Percentiles rank a stretch among this genome's conserved stretches.
Conservation (phyloP, 148 eudicot genomes). For the Fallopia convolvulus region DNA sequence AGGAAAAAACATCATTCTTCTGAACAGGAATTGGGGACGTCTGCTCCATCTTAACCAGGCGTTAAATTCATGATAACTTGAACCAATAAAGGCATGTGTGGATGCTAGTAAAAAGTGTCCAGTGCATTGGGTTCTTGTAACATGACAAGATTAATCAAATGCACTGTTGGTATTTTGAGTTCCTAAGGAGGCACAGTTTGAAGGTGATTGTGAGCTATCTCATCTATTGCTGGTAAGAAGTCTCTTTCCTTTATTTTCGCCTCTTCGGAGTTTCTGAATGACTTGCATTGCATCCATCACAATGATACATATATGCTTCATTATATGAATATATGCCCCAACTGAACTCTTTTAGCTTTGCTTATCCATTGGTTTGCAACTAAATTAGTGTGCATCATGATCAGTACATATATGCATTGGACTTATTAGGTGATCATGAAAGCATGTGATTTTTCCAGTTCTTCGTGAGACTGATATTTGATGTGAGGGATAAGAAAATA, state of each 20-base stretch:
- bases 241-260: not conserved
- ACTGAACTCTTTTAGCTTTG: not conserved
- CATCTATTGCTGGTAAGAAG: constrained; percentile 3
- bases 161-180: not conserved
- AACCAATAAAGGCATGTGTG: not conserved
- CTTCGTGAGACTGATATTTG: not conserved
- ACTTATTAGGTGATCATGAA: not conserved
- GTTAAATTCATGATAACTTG: not conserved
- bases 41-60: constrained; percentile 31
- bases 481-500: not conserved
- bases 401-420: not conserved
- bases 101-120: not conserved
- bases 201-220: not conserved
- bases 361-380: not conserved
- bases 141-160: not conserved
- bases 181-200: not conserved
- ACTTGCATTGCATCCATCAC: not conserved
- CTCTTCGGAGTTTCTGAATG: not conserved
- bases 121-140: not conserved
- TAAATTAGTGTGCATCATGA: not conserved
- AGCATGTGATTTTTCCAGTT: not conserved
- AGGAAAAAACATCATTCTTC: constrained; percentile 41
- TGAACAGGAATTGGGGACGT: constrained; percentile 28
- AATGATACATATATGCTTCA: not conserved
- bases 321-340: too few relatives aligned